Base-by-base conservation (phyloP, 2,329 filamentous ascomycete species). In the Seiridium unicorne region DNA sequence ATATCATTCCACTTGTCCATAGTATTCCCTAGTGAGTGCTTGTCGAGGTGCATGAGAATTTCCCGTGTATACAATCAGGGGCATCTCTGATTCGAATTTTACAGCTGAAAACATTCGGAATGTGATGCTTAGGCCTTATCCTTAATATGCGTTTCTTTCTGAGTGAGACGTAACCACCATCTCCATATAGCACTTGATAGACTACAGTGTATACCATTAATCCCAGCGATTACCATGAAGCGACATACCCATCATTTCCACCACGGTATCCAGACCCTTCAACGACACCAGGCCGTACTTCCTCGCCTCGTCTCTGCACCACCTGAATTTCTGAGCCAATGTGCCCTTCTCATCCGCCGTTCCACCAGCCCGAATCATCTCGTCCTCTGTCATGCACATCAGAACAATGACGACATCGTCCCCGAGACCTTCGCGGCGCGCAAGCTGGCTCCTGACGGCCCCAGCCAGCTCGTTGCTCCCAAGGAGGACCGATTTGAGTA, bases 401-500 rank as follows among this genome's bases (percentile, higher is more conserved):
- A 44, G 8, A 26, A 46, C 10, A 3, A 4, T 5, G 31, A n/a
- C 6, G 31, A 55, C 32, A 32, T n/a, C 8, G 18, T 7, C 18
- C 51, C 10, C 35, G n/a, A 5, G 11, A 5, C 40, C 18, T 9
- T 4, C 5, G 9, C n/a, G 42, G 51, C 34, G 49, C 31, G 4
- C 9, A 13, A 35, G 32, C 6, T 4, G 32, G 32, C 35, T 6
- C 48, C 58, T 55, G 26, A 59, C 55, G 18, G 47, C 55, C 18
- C 53, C 26, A 1, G 54, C 62, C 40, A 63, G 54, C 9, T 40
- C 26, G 36, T 60, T 38, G 18, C 32, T 13, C 31, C 55, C 49
- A 26, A 59, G 48, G 53, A 62, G 40, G 38, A 59, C 35, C 10
- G 55, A 51, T 51, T 62, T 59, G 38, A 61, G 48, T 18, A 62